Base-by-base conservation (phyloP, 805 yeast genomes). In the Candida incommunis region DNA sequence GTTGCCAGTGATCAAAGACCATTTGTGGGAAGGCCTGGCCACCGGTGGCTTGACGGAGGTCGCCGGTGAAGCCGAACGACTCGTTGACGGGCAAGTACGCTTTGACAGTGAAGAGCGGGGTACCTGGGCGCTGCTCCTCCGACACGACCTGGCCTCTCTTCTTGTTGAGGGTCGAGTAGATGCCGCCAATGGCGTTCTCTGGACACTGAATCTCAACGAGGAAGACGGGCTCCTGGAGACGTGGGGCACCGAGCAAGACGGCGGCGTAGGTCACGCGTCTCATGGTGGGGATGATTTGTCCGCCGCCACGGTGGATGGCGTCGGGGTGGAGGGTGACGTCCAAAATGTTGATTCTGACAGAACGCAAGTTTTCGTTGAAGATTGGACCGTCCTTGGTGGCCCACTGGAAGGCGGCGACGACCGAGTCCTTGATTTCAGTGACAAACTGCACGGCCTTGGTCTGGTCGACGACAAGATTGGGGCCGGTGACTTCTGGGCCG, bases 1-100 rank as follows among this genome's bases (percentile, higher is more conserved):
- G 71, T 58, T 86, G 75, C 97, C 97, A 90, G 73, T 90, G 98
- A 73, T 92, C 97, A 74, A 90, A 92, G 72, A 92, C 94, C 94
- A 92, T 79, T 78, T 90, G 97, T 75, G 98, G 98, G 98, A 90
- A 90, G 72, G 98, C 98, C 80, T 90, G 98, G 74, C 98, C 98
- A 84, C 96, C 96, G 67, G 98, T 90, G 68, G 97, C 96, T 77
- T 90, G 96, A 80, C 98, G 86, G 68, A 90, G 82, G 67, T 88
- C 95, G 78, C 94, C 92, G 64, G 95, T 82, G 95, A 90, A 90
- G 83, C 98, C 98, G 82, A 92, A 90, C 49, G 98, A 90, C 80
- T 92, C 98, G 76, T 90, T 92, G 62, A 90, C 96, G 70, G 98
- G 98, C 76, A 90, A 80, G 95, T 87, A 84, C 64, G 98, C 98